Base-by-base conservation (phyloP, 2,329 filamentous ascomycete genomes). In the Ciborinia camelliae region DNA sequence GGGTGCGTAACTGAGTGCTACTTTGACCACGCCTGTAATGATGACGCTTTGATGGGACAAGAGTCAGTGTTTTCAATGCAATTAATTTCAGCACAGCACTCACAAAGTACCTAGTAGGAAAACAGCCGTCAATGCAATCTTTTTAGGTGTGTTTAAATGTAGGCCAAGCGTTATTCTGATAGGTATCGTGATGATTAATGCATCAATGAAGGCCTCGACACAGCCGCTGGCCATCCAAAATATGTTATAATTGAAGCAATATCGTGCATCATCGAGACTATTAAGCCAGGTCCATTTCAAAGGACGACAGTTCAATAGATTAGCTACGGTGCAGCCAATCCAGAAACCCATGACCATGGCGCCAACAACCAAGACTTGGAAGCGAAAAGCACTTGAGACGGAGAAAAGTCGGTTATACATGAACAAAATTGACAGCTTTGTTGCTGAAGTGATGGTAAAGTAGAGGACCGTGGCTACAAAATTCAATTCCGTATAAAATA, bases 241-340 rank as follows among this genome's bases (percentile, higher is more conserved):
- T 39, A 58, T 58, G 20, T 58, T 58, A 37, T 58, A 58, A 43
- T 58, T 58, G 35, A 58, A 58, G 54, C 54, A 58, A 39, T 58
- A 58, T 43, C 54, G 54, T 18, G 54, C 35, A 37, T 58, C 54
- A 8, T 37, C 54, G n/a, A 39, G 54, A 20, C 54, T 58, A 41
- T 58, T 58, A 37, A 32, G 54, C 54, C 54, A 57, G 20, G 53
- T 57, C 53, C 53, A 57, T n/a, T 43, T 26, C 35, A 58, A 18
- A 43, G 54, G 54, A 26, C 54, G 54, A 37, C 54, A 58, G 39
- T 58, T 58, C 35, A 58, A 43, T 10, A 58, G 35, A 30, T 58
- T 58, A 4, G 54, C 37, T 20, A 58, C 54, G 9, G 54, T 58
- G n/a, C 54, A 58, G 32, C 54, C 54, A 23, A 58, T 45, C 54